Evolutionary conservation across 2,329 filamentous ascomycete genomes (phyloP).

Genomic region (Nothophaeocryptopus gaeumannii): DNA sequence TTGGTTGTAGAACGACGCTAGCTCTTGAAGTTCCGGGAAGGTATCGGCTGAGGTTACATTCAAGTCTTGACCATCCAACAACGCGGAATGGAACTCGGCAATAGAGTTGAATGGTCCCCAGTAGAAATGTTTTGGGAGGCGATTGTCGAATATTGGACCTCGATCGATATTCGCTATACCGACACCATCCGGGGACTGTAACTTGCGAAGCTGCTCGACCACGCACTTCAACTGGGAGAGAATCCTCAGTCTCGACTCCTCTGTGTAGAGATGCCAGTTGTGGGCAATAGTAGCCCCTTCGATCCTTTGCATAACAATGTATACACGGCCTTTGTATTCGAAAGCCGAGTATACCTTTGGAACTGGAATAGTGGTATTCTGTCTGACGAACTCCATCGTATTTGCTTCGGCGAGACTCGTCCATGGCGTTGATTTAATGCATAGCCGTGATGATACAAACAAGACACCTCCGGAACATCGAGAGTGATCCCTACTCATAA

Average conservation of each 20-base stretch:
- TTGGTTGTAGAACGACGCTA: too few species aligned
- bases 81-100: too few species aligned
- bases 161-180: too few species aligned
- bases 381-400: conserved; percentile 42
- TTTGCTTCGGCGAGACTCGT: conserved; percentile 39
- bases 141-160: too few species aligned
- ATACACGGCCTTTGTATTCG: conserved; percentile 3
- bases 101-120: too few species aligned
- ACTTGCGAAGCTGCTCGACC: conserved; percentile 7
- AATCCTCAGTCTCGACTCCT: conserved; percentile 1
- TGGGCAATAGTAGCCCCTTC: conserved; percentile 1
- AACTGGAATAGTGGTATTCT: conserved; percentile 49
- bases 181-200: neutral
- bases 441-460: neutral
- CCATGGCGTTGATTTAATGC: conserved; percentile 40
- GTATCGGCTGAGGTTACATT: too few species aligned
- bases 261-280: conserved; percentile 1
- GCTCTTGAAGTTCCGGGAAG: too few species aligned
- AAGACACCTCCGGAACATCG: too few species aligned
- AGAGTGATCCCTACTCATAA: too few species aligned
- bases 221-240: conserved; percentile 12
- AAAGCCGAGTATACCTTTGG: conserved; percentile 15
- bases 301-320: conserved; percentile 11
- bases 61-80: too few species aligned
- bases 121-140: too few species aligned